These are phyloP conservation scores for Mycena galericulata DNA, from an alignment of 768 basidiomycete species.

Conservation along the genomic window DNA sequence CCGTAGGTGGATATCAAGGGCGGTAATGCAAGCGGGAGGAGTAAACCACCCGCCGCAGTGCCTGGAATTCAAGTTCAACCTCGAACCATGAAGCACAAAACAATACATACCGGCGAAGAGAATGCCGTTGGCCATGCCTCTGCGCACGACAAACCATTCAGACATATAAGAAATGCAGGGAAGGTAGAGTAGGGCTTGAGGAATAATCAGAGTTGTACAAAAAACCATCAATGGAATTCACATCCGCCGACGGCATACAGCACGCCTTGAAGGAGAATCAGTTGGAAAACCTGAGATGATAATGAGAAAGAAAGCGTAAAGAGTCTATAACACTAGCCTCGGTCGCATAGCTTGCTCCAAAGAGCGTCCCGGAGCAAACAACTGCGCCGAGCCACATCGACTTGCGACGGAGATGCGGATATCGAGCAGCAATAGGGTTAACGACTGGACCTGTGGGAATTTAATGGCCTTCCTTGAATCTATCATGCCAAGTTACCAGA, in stretches of 20 bases:
- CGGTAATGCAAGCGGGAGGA: constrained; percentile 42
- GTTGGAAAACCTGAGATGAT: constrained; percentile 22
- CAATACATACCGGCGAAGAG: constrained; percentile 41
- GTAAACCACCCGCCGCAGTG: constrained; percentile 41
- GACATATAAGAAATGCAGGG: constrained; percentile 41
- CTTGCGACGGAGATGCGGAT: constrained; percentile 36
- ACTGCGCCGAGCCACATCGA: constrained; percentile 40
- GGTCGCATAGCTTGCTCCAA: constrained; percentile 42
- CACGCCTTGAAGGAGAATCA: constrained; percentile 41
- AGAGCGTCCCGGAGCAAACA: constrained; percentile 37
- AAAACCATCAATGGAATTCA: constrained; percentile 1
- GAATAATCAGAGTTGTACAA: not conserved
- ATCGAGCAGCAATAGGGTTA: constrained; percentile 39
- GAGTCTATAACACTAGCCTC: constrained; percentile 12
- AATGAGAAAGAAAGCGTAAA: not conserved
- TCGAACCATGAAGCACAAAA: not conserved
- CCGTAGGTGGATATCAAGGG: constrained; percentile 39
- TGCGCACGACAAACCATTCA: constrained; percentile 46
- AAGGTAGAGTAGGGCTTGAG: constrained; percentile 40
- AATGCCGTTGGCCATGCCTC: constrained; percentile 46
- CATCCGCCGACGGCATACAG: constrained; percentile 42
- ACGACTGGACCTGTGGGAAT: constrained; percentile 17
- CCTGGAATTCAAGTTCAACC: constrained; percentile 21
- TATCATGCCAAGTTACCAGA: constrained; percentile 34
- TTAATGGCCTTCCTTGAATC: not conserved